Conservation (phyloP, 768 basidiomycete species). For the Leccinum arenicola region DNA sequence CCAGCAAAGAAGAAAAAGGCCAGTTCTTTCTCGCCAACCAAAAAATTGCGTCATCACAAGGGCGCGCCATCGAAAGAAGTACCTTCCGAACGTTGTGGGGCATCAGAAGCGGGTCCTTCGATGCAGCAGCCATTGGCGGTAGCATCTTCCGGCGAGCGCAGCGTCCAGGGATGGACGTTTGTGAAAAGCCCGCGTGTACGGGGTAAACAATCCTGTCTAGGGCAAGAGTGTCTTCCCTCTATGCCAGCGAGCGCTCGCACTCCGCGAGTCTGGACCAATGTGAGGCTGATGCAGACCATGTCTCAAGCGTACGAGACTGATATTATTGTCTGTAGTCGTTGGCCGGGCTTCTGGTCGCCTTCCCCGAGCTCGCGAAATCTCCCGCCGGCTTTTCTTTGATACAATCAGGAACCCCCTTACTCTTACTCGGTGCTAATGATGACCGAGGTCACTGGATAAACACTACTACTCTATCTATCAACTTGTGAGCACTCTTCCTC, state of each 20-base stretch:
- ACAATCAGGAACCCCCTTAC: conserved; percentile 28
- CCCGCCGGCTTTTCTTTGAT: conserved; percentile 22
- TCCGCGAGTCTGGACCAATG: conserved; percentile 30
- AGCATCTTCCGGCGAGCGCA: not conserved
- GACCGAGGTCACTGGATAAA: conserved; percentile 17
- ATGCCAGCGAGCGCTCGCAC: not conserved
- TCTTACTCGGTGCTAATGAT: conserved; percentile 18
- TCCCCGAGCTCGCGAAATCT: conserved; percentile 25
- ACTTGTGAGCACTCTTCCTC: conserved; percentile 18
- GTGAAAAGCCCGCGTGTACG: conserved; percentile 4
- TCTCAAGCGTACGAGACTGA: not conserved
- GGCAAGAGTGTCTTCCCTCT: not conserved
- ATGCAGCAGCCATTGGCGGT: not conserved
- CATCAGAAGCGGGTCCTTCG: not conserved
- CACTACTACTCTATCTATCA: conserved; percentile 17
- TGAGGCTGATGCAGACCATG: conserved; percentile 12
- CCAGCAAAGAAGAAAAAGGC: conserved; percentile 10
- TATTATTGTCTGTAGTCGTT: conserved; percentile 18
- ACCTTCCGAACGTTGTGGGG: not conserved
- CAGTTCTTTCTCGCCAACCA: conserved; percentile 1
- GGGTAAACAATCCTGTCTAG: not conserved
- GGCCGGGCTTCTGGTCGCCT: conserved; percentile 17
- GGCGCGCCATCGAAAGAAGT: not conserved
- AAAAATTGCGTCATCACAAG: not conserved
- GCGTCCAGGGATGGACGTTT: conserved; percentile 19